These are phyloP conservation scores for Lolium perenne DNA, from an alignment of 176 grass and related monocot species.

Conservation along the genomic window DNA sequence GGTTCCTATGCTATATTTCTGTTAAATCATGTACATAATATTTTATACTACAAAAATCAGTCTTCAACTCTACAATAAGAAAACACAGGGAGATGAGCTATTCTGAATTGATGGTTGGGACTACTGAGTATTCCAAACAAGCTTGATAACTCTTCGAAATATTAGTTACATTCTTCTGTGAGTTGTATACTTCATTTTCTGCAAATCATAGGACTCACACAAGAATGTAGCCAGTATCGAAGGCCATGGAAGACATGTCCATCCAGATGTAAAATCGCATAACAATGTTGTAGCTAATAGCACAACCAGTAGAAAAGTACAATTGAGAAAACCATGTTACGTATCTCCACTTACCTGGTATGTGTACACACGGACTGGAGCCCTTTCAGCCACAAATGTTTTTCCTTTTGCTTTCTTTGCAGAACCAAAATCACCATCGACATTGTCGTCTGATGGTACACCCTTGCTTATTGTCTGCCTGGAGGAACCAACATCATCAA, in stretches of 20 bases:
- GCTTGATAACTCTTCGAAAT: not conserved
- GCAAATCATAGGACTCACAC: slow-evolving; percentile 4
- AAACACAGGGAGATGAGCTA: not conserved
- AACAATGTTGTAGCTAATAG: not conserved
- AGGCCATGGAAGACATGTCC: slow-evolving; percentile 15
- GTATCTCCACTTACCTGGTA: slow-evolving; percentile 62
- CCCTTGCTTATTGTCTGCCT: slow-evolving; percentile 51
- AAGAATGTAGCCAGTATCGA: slow-evolving; percentile 1
- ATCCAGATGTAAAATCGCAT: not conserved
- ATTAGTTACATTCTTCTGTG: slow-evolving; percentile 4
- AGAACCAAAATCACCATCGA: slow-evolving; percentile 47
- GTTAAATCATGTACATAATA: slow-evolving; percentile 35
- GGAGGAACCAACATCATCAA: slow-evolving; percentile 46
- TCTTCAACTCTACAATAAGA: slow-evolving; percentile 23
- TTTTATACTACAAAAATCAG: slow-evolving; percentile 17
- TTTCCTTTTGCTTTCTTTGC: slow-evolving; percentile 56
- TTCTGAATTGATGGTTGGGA: slow-evolving; percentile 16
- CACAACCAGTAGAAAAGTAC: slow-evolving; percentile 19
- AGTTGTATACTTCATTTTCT: not conserved
- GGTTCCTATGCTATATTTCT: slow-evolving; percentile 6
- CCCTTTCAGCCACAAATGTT: slow-evolving; percentile 52
- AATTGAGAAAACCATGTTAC: slow-evolving; percentile 28
- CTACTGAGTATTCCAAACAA: not conserved
- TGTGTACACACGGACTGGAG: slow-evolving; percentile 73
- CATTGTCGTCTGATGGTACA: slow-evolving; percentile 43